Percentiles rank a stretch among this genome's conserved stretches.
Conservation (phyloP, 441 rosid species). For the Aquilaria agallochum region DNA sequence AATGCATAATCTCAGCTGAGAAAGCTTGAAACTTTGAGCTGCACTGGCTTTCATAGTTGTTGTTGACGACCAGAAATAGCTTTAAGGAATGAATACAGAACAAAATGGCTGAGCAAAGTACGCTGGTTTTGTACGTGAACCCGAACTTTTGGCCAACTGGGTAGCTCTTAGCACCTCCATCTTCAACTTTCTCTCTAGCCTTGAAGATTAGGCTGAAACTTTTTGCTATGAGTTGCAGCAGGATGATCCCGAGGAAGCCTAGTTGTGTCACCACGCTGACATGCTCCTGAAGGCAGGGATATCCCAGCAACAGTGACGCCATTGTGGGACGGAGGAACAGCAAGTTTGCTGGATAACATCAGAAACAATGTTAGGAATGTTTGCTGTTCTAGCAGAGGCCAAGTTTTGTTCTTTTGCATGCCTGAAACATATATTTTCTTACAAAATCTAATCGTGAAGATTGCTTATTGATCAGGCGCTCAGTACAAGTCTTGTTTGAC, state of each 20-base stretch:
- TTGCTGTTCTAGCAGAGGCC: background rate
- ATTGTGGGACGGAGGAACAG: constrained; percentile 24
- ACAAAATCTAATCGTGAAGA: too few relatives aligned
- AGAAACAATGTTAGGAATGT: constrained; percentile 6
- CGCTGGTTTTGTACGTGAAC: constrained; percentile 40
- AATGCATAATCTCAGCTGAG: constrained; percentile 54
- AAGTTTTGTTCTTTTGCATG: background rate
- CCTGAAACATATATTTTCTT: too few relatives aligned
- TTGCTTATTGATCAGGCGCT: too few relatives aligned
- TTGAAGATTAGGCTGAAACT: constrained; percentile 23
- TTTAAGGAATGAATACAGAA: constrained; percentile 44
- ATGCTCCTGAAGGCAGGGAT: constrained; percentile 60
- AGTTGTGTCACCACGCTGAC: constrained; percentile 43
- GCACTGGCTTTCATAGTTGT: constrained; percentile 29
- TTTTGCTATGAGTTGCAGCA: constrained; percentile 27
- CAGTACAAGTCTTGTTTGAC: too few relatives aligned
- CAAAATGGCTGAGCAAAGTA: constrained; percentile 39
- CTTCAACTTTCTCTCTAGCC: constrained; percentile 20
- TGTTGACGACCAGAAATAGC: constrained; percentile 40
- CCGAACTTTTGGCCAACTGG: constrained; percentile 26
- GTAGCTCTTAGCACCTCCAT: constrained; percentile 28
- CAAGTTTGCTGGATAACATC: constrained; percentile 27
- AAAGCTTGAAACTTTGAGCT: constrained; percentile 32
- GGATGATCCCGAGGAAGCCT: constrained; percentile 42
- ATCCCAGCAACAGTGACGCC: constrained; percentile 37